Percentiles rank a stretch among this genome's conserved stretches.
Conservation (phyloP, 306 rosid genomes). For the Rubus parviflorus region DNA sequence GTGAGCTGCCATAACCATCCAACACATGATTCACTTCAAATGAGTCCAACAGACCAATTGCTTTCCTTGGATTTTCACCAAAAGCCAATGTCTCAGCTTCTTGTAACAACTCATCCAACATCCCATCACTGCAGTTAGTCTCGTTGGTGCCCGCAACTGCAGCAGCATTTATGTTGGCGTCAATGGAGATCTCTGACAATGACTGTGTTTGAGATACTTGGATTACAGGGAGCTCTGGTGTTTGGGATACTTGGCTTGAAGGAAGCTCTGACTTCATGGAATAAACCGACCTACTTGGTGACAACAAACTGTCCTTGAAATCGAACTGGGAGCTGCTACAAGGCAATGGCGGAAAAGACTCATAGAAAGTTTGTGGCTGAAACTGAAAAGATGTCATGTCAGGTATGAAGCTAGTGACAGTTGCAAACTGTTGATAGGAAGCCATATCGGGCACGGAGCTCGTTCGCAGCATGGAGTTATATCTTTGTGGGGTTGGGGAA, state of each 20-base stretch:
- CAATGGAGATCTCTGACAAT: slow-evolving; percentile 28
- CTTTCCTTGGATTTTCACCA: slow-evolving; percentile 31
- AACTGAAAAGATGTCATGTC: slow-evolving; percentile 44
- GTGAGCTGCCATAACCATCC: slow-evolving; percentile 42
- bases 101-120: slow-evolving; percentile 54
- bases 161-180: slow-evolving; percentile 27
- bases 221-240: slow-evolving; percentile 66
- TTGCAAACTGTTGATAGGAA: slow-evolving; percentile 30
- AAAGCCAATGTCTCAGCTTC: slow-evolving; percentile 50
- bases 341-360: slow-evolving; percentile 32
- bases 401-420: background rate
- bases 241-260: slow-evolving; percentile 56
- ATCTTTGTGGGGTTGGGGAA: slow-evolving; percentile 19
- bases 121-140: slow-evolving; percentile 27
- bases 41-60: slow-evolving; percentile 27
- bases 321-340: slow-evolving; percentile 40
- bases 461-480: background rate
- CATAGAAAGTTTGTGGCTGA: slow-evolving; percentile 29
- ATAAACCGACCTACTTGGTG: slow-evolving; percentile 17
- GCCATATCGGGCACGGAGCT: slow-evolving; percentile 23
- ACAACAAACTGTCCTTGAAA: slow-evolving; percentile 6
- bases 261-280: slow-evolving; percentile 56
- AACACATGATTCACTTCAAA: slow-evolving; percentile 42
- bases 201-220: slow-evolving; percentile 41
- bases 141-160: too few relatives aligned